Evolutionary conservation across 371 early-diverging fungal species (phyloP), one percentile per base, ranked within the genome.

Genomic region (Rhizopus delemar): DNA sequence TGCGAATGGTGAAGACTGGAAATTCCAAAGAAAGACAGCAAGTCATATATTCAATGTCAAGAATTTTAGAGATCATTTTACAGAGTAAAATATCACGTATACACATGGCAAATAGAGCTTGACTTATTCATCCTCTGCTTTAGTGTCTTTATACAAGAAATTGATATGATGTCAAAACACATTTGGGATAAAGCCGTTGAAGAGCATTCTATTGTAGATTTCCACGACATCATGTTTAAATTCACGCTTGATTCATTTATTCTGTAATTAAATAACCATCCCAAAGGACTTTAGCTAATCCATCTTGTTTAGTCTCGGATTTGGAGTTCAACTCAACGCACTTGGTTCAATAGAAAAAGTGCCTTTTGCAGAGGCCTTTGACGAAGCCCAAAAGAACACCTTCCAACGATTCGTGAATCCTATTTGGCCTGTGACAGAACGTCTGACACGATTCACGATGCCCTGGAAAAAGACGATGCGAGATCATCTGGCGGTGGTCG

Each of bases 191-290:
- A 46, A 1, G 76, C 78, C 13, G 73, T 68, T 12, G 54, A 53
- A 22, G 46, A 53, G 4, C 62, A 70, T 50, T 46, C 58, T 12
- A 60, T 69, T 1, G 60, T 87, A 8, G 87, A 87, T 65, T 71
- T 87, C 29, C 84, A 86, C 12, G 85, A 79, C 13, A 33, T 82
- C 43, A 79, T 86, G 75, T 75, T 83, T 49, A 77, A 77, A 36
- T 75, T 85, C 58, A 85, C 85, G 1, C 41, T 86, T 56, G 85
- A 86, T 53, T 77, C 83, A 12, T 86, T 87, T 62, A 83, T 80
- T 22, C 16, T 60, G 67, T 73, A 71, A 66, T 54, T 67, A 68
- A 35, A 60, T 53, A 55, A 55, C 8, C 60, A 66, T 34, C 53
- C 51, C 36, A 5, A 36, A 32, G 15, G 41, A 36, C 35, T 16